Evolutionary conservation across 1,139 yeast species (phyloP), one percentile per base, ranked within the genome.

Genomic region (Candida sp.): DNA sequence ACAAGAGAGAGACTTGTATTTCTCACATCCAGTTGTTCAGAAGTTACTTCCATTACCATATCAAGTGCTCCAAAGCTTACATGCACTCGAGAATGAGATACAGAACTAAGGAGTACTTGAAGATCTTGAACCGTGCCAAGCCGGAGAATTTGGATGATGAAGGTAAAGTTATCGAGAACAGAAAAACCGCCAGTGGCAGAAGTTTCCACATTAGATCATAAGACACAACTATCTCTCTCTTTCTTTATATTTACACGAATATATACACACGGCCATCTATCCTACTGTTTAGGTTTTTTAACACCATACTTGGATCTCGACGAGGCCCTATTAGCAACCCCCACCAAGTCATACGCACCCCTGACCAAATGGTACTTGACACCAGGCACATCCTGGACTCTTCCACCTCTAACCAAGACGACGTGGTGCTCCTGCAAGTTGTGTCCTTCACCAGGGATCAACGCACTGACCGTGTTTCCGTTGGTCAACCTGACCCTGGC

Each of bases 401-500:
- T 86, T 17, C 99, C 99, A 27, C 99, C 99, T 69, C 99, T 84
- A 2, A 96, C 96, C 51, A 87, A 83, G 2, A 96, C 98, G 50
- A 94, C 96, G 65, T 96, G 91, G 73, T 96, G 99, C 72, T 96
- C 99, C 74, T 94, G 98, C 41, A 96, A 94, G 65, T 94, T 94
- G 71, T 96, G 99, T 26, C 99, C 99, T 67, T 94, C 98, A 51
- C 99, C 99, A 9, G 98, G 98, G 54, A 96, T 94, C 68, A 93
- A 92, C 3, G 98, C 97, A 48, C 96, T 87, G 22, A 94, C 83
- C 48, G 90, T 87, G 59, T 86, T 88, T 33, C 99, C 99, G 63
- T 90, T 94, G 22, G 96, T 84, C 55, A 96, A 80, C 70, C 97
- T 83, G 30, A 96, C 99, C 77, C 98, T 88, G 60, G 96, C 92